A percentile compares a stretch with the other conserved stretches of the same genome.
phyloP scores from a whole-genome alignment of 2,329 filamentous ascomycete species.

The Arthrinium phaeospermum region DNA sequence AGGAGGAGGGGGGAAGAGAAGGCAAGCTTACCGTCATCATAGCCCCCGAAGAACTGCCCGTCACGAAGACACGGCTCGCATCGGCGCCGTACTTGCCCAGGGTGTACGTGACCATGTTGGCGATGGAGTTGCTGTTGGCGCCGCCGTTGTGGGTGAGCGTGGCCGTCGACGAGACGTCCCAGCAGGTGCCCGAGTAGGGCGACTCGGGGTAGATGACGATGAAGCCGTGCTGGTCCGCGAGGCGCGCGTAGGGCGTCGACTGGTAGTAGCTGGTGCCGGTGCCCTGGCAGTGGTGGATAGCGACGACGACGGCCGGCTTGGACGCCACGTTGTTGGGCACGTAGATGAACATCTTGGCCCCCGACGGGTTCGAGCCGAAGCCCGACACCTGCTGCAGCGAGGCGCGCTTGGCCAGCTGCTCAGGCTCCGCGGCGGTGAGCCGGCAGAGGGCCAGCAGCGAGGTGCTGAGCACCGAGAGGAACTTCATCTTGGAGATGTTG shows the following conservation, averaged over 20 bases:
- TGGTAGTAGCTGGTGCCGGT: slow-evolving; percentile 54
- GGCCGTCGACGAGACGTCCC: slow-evolving; percentile 60
- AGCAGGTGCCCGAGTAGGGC: slow-evolving; percentile 58
- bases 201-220: slow-evolving; percentile 62
- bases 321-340: slow-evolving; percentile 42
- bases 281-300: slow-evolving; percentile 60
- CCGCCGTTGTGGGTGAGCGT: slow-evolving; percentile 55
- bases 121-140: slow-evolving; percentile 59
- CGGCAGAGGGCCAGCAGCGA: slow-evolving; percentile 27
- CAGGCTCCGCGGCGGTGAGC: slow-evolving; percentile 14
- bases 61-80: slow-evolving; percentile 55
- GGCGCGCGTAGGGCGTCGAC: slow-evolving; percentile 52
- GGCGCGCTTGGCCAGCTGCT: slow-evolving; percentile 24
- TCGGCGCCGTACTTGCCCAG: slow-evolving; percentile 57
- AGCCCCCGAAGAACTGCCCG: slow-evolving; percentile 51
- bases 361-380: slow-evolving; percentile 44
- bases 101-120: slow-evolving; percentile 63
- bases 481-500: slow-evolving; percentile 7
- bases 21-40: slow-evolving; percentile 51
- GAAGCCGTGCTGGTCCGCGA: slow-evolving; percentile 48
- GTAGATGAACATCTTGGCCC: slow-evolving; percentile 52
- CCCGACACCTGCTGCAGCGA: slow-evolving; percentile 35
- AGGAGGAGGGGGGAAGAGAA: no score
- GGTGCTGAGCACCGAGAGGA: slow-evolving; percentile 21
- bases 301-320: slow-evolving; percentile 55